Conservation (phyloP, 176 grass and related monocot species). For the Themeda triandra region DNA sequence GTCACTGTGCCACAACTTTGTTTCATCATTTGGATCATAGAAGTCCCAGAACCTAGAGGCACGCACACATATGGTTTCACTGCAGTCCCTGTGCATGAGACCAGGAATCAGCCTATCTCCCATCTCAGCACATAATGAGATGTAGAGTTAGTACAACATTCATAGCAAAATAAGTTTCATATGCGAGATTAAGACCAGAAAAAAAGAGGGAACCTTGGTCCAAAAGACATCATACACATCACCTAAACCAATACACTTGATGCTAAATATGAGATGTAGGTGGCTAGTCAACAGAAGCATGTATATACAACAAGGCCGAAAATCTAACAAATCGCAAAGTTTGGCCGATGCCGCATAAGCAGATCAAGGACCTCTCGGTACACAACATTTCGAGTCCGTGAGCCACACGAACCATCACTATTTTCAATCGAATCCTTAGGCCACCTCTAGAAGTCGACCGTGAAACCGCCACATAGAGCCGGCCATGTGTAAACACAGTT, state of each 20-base stretch:
- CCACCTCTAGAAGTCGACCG: neutral
- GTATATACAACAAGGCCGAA: too few relatives aligned
- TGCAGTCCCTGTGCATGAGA: neutral
- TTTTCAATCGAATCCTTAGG: neutral
- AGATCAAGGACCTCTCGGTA: too few relatives aligned
- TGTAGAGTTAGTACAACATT: neutral
- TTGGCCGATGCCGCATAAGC: too few relatives aligned
- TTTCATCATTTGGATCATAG: neutral
- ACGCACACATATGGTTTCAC: neutral
- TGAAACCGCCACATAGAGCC: neutral
- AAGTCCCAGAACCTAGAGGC: neutral
- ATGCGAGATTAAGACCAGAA: neutral
- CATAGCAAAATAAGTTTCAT: neutral
- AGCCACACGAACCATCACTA: too few relatives aligned
- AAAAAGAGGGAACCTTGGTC: neutral
- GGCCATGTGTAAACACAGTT: neutral
- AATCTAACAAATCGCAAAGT: too few relatives aligned
- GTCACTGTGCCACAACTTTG: neutral
- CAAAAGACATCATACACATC: neutral
- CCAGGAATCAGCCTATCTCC: neutral
- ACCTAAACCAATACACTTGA: neutral
- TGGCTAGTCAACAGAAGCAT: too few relatives aligned
- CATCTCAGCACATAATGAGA: neutral
- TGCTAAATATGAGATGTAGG: too few relatives aligned
- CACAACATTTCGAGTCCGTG: too few relatives aligned